A percentile compares a stretch with the other conserved stretches of the same genome.
phyloP scores from a whole-genome alignment of 768 basidiomycete species.

The Phylloporus scabripes region DNA sequence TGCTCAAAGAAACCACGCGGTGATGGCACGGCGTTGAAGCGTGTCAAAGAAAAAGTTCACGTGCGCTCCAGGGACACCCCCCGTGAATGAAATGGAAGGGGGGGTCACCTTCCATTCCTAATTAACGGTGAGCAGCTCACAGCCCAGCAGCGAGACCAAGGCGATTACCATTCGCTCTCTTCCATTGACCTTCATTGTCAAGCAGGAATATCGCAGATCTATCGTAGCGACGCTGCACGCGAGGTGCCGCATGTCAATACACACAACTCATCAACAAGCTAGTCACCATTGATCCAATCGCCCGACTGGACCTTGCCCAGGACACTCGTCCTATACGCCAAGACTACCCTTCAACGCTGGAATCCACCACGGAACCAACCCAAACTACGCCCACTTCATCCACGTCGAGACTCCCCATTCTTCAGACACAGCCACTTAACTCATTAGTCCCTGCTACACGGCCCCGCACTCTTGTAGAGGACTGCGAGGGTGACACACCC shows the following conservation, averaged over 20 bases:
- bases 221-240: slow-evolving; percentile 16
- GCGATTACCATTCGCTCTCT: slow-evolving; percentile 15
- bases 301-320: slow-evolving; percentile 51
- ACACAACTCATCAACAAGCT: slow-evolving; percentile 16
- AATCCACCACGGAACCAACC: slow-evolving; percentile 33
- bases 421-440: slow-evolving; percentile 22
- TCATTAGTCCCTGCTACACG: slow-evolving; percentile 64
- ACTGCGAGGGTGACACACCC: slow-evolving; percentile 34
- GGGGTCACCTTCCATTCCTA: slow-evolving; percentile 26
- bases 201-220: slow-evolving; percentile 17
- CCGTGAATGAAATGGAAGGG: slow-evolving; percentile 14
- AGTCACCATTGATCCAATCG: slow-evolving; percentile 66
- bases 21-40: slow-evolving; percentile 13
- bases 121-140: slow-evolving; percentile 18
- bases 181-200: slow-evolving; percentile 17
- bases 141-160: slow-evolving; percentile 24
- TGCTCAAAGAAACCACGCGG: not conserved
- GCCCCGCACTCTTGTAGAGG: slow-evolving; percentile 57
- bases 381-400: slow-evolving; percentile 25
- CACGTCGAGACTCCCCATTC: slow-evolving; percentile 24
- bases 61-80: slow-evolving; percentile 3
- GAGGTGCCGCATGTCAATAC: slow-evolving; percentile 25
- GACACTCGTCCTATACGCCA: slow-evolving; percentile 42
- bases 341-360: slow-evolving; percentile 44
- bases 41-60: slow-evolving; percentile 4